These are phyloP conservation scores for Coemansia sp. DNA, from an alignment of 192 early-diverging fungal genomes.

Conservation along the genomic window DNA sequence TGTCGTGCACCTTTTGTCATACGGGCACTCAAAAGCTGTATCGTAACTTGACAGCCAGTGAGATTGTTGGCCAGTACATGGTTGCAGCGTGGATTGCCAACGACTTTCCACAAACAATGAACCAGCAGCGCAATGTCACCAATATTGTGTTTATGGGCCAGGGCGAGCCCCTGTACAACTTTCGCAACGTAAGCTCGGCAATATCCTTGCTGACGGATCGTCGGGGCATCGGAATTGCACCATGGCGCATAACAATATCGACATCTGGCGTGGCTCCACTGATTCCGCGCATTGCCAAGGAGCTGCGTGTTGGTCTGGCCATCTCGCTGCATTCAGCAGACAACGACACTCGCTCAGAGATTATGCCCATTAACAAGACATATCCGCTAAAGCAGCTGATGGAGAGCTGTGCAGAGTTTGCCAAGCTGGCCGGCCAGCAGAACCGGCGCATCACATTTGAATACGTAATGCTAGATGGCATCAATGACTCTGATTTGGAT, in stretches of 20 bases:
- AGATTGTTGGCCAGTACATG: slow-evolving; percentile 72
- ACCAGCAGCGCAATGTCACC: slow-evolving; percentile 55
- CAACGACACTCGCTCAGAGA: slow-evolving; percentile 66
- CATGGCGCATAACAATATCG: slow-evolving; percentile 76
- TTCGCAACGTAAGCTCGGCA: slow-evolving; percentile 62
- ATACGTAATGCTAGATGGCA: slow-evolving; percentile 82
- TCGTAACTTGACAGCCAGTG: slow-evolving; percentile 68
- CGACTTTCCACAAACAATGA: slow-evolving; percentile 58
- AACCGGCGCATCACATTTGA: slow-evolving; percentile 83
- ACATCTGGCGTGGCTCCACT: slow-evolving; percentile 84
- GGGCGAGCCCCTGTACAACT: slow-evolving; percentile 88
- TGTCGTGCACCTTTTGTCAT: slow-evolving; percentile 86
- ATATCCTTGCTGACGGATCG: slow-evolving; percentile 59
- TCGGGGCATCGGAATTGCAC: slow-evolving; percentile 60
- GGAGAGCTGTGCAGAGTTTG: slow-evolving; percentile 66
- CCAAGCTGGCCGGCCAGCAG: slow-evolving; percentile 50
- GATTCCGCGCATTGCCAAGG: slow-evolving; percentile 70
- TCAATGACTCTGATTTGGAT: slow-evolving; percentile 75
- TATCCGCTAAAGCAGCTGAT: slow-evolving; percentile 73
- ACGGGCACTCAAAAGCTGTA: slow-evolving; percentile 85
- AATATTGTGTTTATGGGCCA: slow-evolving; percentile 95
- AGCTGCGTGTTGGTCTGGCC: slow-evolving; percentile 70
- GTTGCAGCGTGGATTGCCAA: slow-evolving; percentile 57
- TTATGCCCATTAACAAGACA: slow-evolving; percentile 86
- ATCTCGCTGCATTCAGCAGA: slow-evolving; percentile 84